A percentile compares a stretch with the other conserved stretches of the same genome.
These are phyloP conservation scores for Fusarium sp. DNA, from an alignment of 2,329 filamentous ascomycete genomes.

Conservation along the genomic window DNA sequence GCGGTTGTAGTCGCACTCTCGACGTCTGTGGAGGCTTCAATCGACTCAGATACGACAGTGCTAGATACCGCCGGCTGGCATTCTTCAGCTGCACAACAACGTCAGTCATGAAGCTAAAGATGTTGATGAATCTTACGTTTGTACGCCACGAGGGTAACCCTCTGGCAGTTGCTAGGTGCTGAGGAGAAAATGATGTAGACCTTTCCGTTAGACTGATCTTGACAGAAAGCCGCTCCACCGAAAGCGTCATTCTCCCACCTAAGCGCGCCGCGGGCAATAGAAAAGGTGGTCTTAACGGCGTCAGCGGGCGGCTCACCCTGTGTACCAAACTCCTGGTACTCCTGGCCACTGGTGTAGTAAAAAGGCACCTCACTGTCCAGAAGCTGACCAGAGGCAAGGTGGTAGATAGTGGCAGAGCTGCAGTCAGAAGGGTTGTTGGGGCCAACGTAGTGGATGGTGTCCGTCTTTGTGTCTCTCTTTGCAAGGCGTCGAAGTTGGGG, in stretches of 20 bases:
- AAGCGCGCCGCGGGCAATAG: too few relatives aligned
- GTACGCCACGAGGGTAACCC: too few relatives aligned
- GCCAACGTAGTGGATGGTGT: too few relatives aligned
- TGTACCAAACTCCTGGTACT: not conserved
- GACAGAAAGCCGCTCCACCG: constrained; percentile 9
- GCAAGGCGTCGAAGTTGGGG: too few relatives aligned
- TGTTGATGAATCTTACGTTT: too few relatives aligned
- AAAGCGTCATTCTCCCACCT: not conserved
- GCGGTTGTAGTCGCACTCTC: too few relatives aligned
- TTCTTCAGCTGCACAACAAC: too few relatives aligned
- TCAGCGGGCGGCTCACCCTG: not conserved
- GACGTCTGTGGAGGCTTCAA: too few relatives aligned
- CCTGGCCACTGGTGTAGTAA: not conserved
- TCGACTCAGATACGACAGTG: too few relatives aligned
- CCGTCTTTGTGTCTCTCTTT: too few relatives aligned
- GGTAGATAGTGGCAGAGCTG: constrained; percentile 1
- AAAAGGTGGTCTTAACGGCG: not conserved
- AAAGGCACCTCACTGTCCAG: not conserved
- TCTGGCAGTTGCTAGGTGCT: not conserved
- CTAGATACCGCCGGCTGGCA: too few relatives aligned
- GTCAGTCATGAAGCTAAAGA: too few relatives aligned
- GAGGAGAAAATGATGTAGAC: constrained; percentile 12
- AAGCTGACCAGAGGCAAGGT: not conserved
- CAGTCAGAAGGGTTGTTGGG: not conserved
- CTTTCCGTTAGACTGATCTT: not conserved